Conservation (phyloP, 108 stramenopile species). For the Stephanodiscus minutulus region DNA sequence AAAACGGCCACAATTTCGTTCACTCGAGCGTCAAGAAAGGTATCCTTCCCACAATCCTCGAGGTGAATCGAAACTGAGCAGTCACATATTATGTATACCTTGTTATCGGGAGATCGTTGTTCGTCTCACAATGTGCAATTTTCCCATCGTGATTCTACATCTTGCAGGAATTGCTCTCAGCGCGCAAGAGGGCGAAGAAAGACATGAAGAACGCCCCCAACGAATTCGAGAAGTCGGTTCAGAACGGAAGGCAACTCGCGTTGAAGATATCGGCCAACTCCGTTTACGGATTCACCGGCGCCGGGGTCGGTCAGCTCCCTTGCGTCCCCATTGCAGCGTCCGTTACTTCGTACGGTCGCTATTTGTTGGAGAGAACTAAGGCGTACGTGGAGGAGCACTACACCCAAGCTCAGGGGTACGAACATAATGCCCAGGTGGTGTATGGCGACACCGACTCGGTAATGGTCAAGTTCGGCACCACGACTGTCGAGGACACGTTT, state of each 20-base stretch:
- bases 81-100: conserved; percentile 32
- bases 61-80: conserved; percentile 44
- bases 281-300: conserved; percentile 99
- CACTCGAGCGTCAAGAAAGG: conserved; percentile 91
- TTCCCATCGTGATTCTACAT: background rate
- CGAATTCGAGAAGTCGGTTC: conserved; percentile 98
- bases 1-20: conserved; percentile 93
- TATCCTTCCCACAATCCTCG: conserved; percentile 96
- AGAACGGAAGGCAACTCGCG: conserved; percentile 99
- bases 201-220: conserved; percentile 99
- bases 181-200: conserved; percentile 98
- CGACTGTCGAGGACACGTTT: conserved; percentile 92
- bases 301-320: conserved; percentile 97
- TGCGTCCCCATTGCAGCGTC: conserved; percentile 98
- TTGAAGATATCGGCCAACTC: conserved; percentile 99
- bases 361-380: conserved; percentile 92
- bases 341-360: conserved; percentile 95
- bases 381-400: conserved; percentile 92
- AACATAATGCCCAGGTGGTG: conserved; percentile 94
- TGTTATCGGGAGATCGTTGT: background rate
- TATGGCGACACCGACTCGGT: conserved; percentile 99
- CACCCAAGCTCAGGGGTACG: conserved; percentile 94
- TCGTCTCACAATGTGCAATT: conserved; percentile 9
- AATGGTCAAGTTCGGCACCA: conserved; percentile 98
- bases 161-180: conserved; percentile 65